Base-by-base conservation (phyloP, 1,284 basidiomycete species). In the Mrakiaceae sp. region DNA sequence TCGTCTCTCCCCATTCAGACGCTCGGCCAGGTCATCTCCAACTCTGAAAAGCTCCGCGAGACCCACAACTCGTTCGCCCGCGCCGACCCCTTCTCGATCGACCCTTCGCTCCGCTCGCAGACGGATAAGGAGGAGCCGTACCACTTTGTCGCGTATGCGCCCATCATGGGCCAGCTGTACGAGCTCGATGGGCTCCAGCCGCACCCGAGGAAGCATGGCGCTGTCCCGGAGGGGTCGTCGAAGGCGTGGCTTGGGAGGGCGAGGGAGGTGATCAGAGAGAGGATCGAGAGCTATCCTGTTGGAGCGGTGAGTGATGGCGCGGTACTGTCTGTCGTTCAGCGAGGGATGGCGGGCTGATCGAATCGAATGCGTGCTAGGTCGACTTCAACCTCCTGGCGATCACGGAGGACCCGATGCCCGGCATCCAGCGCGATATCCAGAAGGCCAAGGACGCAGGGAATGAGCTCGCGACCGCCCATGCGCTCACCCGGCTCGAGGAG, bases 131-230 rank as follows among this genome's bases (percentile, higher is more conserved):
- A 92, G 72, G 92, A 95, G 70, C 90, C 90, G 10, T 97, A 93
- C 76, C 92, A 96, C 72, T 95, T 95, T 72, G 85, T 95, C 55
- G 85, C 92, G 5, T 97, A 95, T 75, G 76, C 93, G 58, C 93
- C 93, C 3, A 79, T 86, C 57, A 82, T 85, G 74, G 92, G 88
- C 11, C 81, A 82, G 46, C 77, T 97, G 58, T 95, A 92, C 75
- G 93, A 97, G 76, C 81, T 97, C 47, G 93, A 96, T 74, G 92
- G 92, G 3, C 77, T 97, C 68, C 89, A 90, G 72, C 76, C 80
- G 58, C 78, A 81, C 68, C 86, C 92, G 4, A 81, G 95, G n/a
- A 82, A 81, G 66, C 93, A 97, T 74, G 88, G 88, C 3, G 68
- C 70, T 6, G 73, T 80, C 48, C 79, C 82, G 43, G 74, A 71